Evolutionary conservation across 2,329 filamentous ascomycete species (phyloP).

Genomic region (Lachnellula suecica): DNA sequence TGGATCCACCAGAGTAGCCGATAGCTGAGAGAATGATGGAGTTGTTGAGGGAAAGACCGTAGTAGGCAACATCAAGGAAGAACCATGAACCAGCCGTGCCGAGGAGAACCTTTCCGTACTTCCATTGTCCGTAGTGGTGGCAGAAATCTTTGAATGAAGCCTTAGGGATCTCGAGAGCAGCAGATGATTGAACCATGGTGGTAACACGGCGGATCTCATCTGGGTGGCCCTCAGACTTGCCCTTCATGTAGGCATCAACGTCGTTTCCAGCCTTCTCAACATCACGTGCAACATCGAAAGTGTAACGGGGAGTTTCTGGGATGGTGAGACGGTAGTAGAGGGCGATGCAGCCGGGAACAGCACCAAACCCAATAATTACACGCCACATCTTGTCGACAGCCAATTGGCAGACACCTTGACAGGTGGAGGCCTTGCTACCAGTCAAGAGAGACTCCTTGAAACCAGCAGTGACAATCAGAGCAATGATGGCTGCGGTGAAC

Average conservation of each 20-base stretch:
- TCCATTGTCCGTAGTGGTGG: constrained; percentile 68
- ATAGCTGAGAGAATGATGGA: constrained; percentile 70
- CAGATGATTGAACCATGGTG: constrained; percentile 51
- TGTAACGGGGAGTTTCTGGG: constrained; percentile 85
- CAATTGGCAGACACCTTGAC: constrained; percentile 60
- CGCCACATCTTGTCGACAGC: constrained; percentile 90
- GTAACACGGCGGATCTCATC: constrained; percentile 67
- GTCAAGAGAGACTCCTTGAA: constrained; percentile 64
- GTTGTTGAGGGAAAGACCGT: constrained; percentile 73
- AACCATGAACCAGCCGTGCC: constrained; percentile 89
- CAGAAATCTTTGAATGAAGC: constrained; percentile 72
- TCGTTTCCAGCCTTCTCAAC: constrained; percentile 73
- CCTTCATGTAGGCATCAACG: constrained; percentile 69
- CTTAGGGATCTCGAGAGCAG: constrained; percentile 62
- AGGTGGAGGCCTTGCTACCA: constrained; percentile 51
- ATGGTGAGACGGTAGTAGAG: constrained; percentile 84
- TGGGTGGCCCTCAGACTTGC: constrained; percentile 58
- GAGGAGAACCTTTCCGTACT: constrained; percentile 69
- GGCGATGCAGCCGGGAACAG: constrained; percentile 75
- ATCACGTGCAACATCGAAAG: constrained; percentile 78
- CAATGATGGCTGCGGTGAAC: constrained; percentile 71
- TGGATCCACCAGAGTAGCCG: constrained; percentile 64
- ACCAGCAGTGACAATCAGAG: constrained; percentile 70
- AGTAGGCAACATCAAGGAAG: constrained; percentile 52
- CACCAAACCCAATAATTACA: constrained; percentile 71